Evolutionary conservation across 2,329 filamentous ascomycete species (phyloP), one percentile per base, ranked within the genome.

Genomic region (Albophoma yamanashiensis): DNA sequence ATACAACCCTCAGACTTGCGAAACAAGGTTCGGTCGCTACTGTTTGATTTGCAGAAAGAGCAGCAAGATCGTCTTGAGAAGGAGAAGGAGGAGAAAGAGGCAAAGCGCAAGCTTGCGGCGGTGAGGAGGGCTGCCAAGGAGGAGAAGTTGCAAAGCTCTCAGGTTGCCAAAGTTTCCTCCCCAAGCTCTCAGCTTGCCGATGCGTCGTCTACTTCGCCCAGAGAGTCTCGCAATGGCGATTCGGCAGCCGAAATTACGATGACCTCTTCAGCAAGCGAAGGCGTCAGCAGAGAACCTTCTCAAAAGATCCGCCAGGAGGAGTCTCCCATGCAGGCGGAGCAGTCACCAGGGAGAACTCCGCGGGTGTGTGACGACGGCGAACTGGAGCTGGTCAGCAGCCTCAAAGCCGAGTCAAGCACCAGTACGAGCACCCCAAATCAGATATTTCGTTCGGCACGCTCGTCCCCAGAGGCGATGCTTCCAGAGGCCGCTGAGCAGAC

Each of bases 1-100:
- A 83, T 92, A 68, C 75, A 84, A 39, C 76, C 80, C 3, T 79
- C 81, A 0, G 69, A 79, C 11, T 82, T 93, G 67, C 85, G 92
- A 27, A 73, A 73, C 40, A 76, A 83, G 6, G 84, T 96, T 50
- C 85, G 91, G 38, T 71, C 83, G 0, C 79, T 88, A 45, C 78
- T 96, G 0, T 80, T 91, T 57, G 63, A 74, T 0, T 76, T 93
- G 22, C 83, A 90, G 60, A 69, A 76, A 9, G 76, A 84, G 64
- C 87, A 89, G 65, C 77, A 80, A 53, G 68, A 71, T 20, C 70
- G 72, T 12, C 69, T 75, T 57, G 70, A 77, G 45, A 68, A 70
- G 20, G 73, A 75, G 39, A 76, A 71, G 57, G 73, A 74, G 42
- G 67, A 70, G 61, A 73, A 52, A n/a, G 27, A 71, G 62, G 66